phyloP scores from a whole-genome alignment of 345 rosid genomes.

The Abelmoschus esculentus region DNA sequence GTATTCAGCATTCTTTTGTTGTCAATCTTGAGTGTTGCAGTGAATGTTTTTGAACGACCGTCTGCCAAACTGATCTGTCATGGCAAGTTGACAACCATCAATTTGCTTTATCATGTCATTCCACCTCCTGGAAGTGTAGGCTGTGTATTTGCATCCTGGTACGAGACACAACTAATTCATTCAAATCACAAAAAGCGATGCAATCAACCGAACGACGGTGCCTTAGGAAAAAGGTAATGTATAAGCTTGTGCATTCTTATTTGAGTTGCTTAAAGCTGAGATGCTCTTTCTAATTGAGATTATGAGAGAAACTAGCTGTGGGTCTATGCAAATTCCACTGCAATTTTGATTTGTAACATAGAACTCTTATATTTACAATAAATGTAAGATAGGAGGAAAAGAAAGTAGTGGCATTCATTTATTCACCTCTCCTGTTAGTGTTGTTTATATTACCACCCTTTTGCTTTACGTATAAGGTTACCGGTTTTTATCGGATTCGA shows the following conservation, averaged over 20 bases:
- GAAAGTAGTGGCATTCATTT: constrained; percentile 29
- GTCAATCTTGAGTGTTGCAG: constrained; percentile 4
- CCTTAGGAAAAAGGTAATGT: constrained; percentile 11
- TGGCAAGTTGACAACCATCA: background rate
- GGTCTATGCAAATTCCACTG: constrained; percentile 26
- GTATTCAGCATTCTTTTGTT: constrained; percentile 12
- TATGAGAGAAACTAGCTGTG: constrained; percentile 21
- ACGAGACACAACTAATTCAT: constrained; percentile 18
- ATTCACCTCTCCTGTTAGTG: constrained; percentile 18
- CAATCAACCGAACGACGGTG: background rate
- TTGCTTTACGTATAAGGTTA: too few relatives aligned
- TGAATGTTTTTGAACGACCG: background rate
- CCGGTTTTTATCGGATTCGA: background rate
- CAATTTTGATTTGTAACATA: constrained; percentile 57
- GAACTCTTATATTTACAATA: constrained; percentile 26
- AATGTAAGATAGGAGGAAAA: constrained; percentile 17
- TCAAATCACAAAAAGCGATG: constrained; percentile 5
- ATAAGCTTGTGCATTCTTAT: constrained; percentile 18
- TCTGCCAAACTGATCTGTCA: constrained; percentile 2
- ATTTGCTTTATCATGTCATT: background rate
- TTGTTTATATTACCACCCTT: background rate
- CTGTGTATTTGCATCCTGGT: background rate
- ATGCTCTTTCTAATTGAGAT: constrained; percentile 23
- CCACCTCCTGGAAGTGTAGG: background rate
- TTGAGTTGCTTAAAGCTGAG: constrained; percentile 21